phyloP scores from a whole-genome alignment of 805 yeast species.

The Maudiozyma barnettii region DNA sequence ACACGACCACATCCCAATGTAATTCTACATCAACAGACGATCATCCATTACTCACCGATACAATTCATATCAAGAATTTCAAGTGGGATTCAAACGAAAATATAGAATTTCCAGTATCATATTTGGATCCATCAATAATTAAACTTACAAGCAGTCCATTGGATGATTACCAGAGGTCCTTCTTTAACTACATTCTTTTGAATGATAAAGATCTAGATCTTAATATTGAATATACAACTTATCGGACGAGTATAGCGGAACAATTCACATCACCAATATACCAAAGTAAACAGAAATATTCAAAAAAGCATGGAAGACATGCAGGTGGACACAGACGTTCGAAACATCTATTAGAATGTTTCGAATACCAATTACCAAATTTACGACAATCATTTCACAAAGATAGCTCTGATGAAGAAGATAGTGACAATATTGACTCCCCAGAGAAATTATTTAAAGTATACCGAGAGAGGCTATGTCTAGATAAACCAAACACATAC shows the following conservation, averaged over 20 bases:
- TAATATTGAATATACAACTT: neutral
- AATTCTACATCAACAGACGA: neutral
- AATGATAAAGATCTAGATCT: constrained; percentile 1
- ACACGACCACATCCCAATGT: neutral
- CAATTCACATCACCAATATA: neutral
- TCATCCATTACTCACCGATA: neutral
- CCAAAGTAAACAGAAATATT: neutral
- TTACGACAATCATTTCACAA: neutral
- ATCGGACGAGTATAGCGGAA: constrained; percentile 1
- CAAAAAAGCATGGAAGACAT: neutral
- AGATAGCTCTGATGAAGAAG: neutral
- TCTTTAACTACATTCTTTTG: constrained; percentile 9
- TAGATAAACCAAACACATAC: neutral
- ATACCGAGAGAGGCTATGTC: neutral
- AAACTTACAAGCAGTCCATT: constrained; percentile 14
- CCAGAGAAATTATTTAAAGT: neutral
- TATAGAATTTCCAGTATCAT: constrained; percentile 9
- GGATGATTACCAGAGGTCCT: constrained; percentile 24
- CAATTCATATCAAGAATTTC: neutral
- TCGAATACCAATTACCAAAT: constrained; percentile 22
- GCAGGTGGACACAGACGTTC: neutral
- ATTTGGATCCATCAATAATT: constrained; percentile 9
- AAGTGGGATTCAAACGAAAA: neutral
- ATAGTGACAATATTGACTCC: neutral
- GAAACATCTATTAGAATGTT: constrained; percentile 11